phyloP scores from a whole-genome alignment of 441 rosid species.

The Gossypium schwendimanii region DNA sequence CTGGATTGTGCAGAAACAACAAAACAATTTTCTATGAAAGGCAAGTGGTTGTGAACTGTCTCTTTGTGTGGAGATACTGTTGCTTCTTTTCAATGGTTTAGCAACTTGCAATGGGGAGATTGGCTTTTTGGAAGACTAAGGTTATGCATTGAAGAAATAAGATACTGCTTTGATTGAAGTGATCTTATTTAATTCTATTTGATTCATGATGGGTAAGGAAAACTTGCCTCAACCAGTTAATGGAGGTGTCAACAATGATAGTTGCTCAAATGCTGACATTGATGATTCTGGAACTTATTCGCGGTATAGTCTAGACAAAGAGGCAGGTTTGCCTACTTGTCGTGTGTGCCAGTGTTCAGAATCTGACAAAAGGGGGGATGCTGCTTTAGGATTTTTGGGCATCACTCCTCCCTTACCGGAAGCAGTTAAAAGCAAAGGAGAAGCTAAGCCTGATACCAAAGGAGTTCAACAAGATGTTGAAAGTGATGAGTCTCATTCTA shows the following conservation, averaged over 20 bases:
- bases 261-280: slow-evolving; percentile 30
- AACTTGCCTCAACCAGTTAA: slow-evolving; percentile 29
- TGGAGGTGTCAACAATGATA: slow-evolving; percentile 37
- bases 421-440: slow-evolving; percentile 25
- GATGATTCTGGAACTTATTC: slow-evolving; percentile 37
- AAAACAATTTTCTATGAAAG: neutral
- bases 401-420: slow-evolving; percentile 50
- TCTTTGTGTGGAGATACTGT: slow-evolving; percentile 2
- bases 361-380: slow-evolving; percentile 84
- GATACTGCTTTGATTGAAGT: neutral
- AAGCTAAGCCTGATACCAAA: slow-evolving; percentile 19
- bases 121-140: slow-evolving; percentile 4
- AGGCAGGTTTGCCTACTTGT: slow-evolving; percentile 58
- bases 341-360: slow-evolving; percentile 93
- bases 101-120: slow-evolving; percentile 3
- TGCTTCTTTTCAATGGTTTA: neutral
- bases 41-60: slow-evolving; percentile 13
- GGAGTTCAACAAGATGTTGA: slow-evolving; percentile 22
- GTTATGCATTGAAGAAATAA: slow-evolving; percentile 11
- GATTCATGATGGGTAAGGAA: slow-evolving; percentile 56
- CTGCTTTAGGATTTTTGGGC: slow-evolving; percentile 66
- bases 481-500: slow-evolving; percentile 20
- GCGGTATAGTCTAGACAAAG: slow-evolving; percentile 61
- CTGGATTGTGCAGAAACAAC: slow-evolving; percentile 4
- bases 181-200: slow-evolving; percentile 17